Conservation (phyloP, 2,329 filamentous ascomycete genomes). For the Colletotrichum eleusines region DNA sequence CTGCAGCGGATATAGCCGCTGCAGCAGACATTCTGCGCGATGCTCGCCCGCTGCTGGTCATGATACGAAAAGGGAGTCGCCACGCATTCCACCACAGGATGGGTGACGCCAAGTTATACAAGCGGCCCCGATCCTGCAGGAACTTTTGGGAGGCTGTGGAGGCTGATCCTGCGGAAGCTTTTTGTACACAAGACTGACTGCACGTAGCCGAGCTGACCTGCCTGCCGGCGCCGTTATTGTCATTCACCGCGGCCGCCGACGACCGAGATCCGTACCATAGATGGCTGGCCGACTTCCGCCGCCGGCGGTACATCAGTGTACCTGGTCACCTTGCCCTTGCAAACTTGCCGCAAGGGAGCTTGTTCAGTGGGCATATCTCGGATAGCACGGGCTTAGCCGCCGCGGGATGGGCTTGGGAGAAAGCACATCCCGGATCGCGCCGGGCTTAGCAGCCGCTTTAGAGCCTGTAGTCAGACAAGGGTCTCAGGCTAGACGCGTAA, state of each 20-base stretch:
- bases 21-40: not conserved
- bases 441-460: constrained; percentile 4
- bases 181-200: too few relatives aligned
- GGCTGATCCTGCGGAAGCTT: too few relatives aligned
- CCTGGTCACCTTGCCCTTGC: not conserved
- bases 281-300: not conserved
- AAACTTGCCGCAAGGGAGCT: not conserved
- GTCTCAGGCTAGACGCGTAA: not conserved
- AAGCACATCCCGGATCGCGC: constrained; percentile 3
- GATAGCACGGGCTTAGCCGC: not conserved
- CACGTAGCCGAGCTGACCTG: not conserved
- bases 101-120: not conserved
- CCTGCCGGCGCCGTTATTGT: not conserved
- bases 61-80: not conserved
- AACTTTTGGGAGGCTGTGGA: not conserved
- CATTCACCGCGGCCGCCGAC: not conserved
- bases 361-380: not conserved
- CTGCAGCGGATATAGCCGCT: not conserved
- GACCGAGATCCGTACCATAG: constrained; percentile 1
- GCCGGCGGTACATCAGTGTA: not conserved
- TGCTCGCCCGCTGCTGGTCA: not conserved
- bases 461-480: not conserved
- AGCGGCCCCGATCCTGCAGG: not conserved
- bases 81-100: too few relatives aligned
- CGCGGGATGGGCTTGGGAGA: too few relatives aligned